These are phyloP conservation scores for Neofusicoccum sp. DNA, from an alignment of 2,329 filamentous ascomycete genomes.

Conservation along the genomic window DNA sequence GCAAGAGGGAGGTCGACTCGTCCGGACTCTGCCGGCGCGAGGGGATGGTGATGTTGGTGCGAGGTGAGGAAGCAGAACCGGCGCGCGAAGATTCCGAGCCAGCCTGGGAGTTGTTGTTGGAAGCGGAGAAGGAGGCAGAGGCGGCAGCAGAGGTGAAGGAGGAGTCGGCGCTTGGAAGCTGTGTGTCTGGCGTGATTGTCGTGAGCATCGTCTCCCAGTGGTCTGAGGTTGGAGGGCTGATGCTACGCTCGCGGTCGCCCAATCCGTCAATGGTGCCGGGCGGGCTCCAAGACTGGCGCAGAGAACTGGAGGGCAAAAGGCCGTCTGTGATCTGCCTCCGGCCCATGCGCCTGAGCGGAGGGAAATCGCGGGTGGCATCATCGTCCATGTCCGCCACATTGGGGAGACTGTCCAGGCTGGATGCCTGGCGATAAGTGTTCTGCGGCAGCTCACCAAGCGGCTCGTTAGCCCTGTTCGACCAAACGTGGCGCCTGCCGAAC, in stretches of 20 bases:
- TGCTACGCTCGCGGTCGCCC: constrained; percentile 78
- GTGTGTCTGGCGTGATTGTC: constrained; percentile 77
- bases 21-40: constrained; percentile 41
- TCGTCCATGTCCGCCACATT: constrained; percentile 23
- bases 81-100: constrained; percentile 6
- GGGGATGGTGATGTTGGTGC: constrained; percentile 39
- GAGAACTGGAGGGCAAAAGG: constrained; percentile 35
- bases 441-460: constrained; percentile 5
- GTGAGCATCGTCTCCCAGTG: constrained; percentile 79
- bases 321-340: constrained; percentile 37
- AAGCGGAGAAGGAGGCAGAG: constrained; percentile 45
- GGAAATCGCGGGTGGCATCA: constrained; percentile 30
- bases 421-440: constrained; percentile 6
- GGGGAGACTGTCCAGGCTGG: neutral
- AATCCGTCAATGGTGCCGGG: constrained; percentile 62
- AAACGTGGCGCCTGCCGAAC: neutral
- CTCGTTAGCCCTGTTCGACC: neutral
- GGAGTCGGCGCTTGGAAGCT: constrained; percentile 74
- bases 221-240: constrained; percentile 66
- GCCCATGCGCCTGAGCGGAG: constrained; percentile 38
- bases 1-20: constrained; percentile 40
- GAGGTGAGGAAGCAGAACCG: constrained; percentile 33
- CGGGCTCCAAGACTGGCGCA: constrained; percentile 39
- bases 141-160: constrained; percentile 73
- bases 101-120: constrained; percentile 11